These are phyloP conservation scores for Candida insectorum DNA, from an alignment of 805 yeast species.

Conservation along the genomic window DNA sequence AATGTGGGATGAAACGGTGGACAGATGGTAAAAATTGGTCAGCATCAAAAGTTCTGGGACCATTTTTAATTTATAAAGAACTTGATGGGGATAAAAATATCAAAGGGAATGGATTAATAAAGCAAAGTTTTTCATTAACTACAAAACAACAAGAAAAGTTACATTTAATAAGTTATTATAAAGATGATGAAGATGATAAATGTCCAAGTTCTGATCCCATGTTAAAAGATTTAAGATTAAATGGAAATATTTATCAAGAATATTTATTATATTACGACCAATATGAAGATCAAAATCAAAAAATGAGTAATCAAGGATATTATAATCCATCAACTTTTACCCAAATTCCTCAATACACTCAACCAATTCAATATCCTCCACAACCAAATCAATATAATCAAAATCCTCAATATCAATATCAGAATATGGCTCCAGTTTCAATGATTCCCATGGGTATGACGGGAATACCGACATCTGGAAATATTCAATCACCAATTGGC, in stretches of 20 bases:
- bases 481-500: too few species aligned
- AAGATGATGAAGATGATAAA: conserved; percentile 6
- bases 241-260: conserved; percentile 20
- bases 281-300: conserved; percentile 1
- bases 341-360: too few species aligned
- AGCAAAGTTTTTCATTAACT: conserved; percentile 60
- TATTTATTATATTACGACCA: conserved; percentile 16
- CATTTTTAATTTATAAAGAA: conserved; percentile 53
- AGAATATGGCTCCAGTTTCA: too few species aligned
- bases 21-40: conserved; percentile 76
- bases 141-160: conserved; percentile 50
- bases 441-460: too few species aligned
- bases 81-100: conserved; percentile 37
- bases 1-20: conserved; percentile 73
- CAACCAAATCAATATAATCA: too few species aligned
- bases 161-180: conserved; percentile 57
- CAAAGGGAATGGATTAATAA: conserved; percentile 54
- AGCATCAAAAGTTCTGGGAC: conserved; percentile 66
- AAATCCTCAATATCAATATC: too few species aligned
- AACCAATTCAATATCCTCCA: too few species aligned
- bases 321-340: too few species aligned
- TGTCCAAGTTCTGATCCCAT: conserved; percentile 25
- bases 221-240: conserved; percentile 18
- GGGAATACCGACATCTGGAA: too few species aligned
- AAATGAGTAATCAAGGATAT: background rate